Conservation (phyloP, 2,329 filamentous ascomycete species). For the Verticillium klebahnii region DNA sequence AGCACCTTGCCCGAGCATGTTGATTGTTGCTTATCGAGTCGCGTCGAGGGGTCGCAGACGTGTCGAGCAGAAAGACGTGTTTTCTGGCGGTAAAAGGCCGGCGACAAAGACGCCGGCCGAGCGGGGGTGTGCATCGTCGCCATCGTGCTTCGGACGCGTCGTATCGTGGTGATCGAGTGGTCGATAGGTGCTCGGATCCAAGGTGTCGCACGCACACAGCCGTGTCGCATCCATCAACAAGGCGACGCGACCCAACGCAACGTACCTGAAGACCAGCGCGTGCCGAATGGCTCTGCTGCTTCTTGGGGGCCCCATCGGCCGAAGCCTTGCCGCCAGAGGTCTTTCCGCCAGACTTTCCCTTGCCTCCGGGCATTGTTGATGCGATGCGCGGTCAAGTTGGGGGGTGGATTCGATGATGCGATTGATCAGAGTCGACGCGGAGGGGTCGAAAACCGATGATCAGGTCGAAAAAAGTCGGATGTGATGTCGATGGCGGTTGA, state of each 20-base stretch:
- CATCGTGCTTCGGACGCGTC: background rate
- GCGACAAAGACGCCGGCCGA: background rate
- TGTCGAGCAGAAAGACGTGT: background rate
- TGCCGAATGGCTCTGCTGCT: conserved; percentile 92
- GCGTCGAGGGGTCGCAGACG: background rate
- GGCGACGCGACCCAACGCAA: conserved; percentile 16
- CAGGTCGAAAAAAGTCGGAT: background rate
- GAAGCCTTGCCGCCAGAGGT: conserved; percentile 72
- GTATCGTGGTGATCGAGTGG: background rate
- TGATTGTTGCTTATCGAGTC: background rate
- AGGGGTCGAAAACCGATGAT: background rate
- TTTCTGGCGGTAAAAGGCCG: background rate
- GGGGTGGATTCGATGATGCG: background rate
- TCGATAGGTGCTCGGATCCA: background rate
- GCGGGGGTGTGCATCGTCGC: background rate
- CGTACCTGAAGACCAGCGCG: conserved; percentile 94
- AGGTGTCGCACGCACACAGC: background rate
- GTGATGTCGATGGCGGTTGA: conserved; percentile 9
- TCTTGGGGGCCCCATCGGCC: conserved; percentile 72
- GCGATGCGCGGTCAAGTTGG: background rate
- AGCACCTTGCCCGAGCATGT: background rate
- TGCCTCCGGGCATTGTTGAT: conserved; percentile 69
- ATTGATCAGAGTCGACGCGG: background rate
- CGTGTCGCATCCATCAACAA: conserved; percentile 5
- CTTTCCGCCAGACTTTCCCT: conserved; percentile 94